Evolutionary conservation across 2,329 filamentous ascomycete genomes (phyloP).

Genomic region (Penicillium sp.): DNA sequence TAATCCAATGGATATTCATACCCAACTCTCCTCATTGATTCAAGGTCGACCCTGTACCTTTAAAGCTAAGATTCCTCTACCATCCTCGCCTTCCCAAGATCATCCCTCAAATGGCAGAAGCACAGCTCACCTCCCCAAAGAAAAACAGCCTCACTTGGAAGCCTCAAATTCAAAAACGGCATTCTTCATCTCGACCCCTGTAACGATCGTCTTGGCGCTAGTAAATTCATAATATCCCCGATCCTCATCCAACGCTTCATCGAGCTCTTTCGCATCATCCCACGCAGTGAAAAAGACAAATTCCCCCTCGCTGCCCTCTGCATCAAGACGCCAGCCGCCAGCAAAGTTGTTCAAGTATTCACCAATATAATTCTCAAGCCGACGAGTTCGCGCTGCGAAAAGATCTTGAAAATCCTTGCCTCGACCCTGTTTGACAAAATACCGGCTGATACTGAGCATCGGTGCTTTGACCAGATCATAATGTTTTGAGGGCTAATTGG

Average conservation of each 20-base stretch:
- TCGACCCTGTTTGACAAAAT: slow-evolving; percentile 23
- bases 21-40: too few relatives aligned
- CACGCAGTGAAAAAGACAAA: slow-evolving; percentile 41
- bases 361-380: slow-evolving; percentile 14
- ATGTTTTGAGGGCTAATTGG: not conserved
- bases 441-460: slow-evolving; percentile 30
- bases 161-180: too few relatives aligned
- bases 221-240: slow-evolving; percentile 9
- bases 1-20: too few relatives aligned
- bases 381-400: slow-evolving; percentile 21
- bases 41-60: too few relatives aligned
- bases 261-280: slow-evolving; percentile 32
- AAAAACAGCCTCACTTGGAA: too few relatives aligned
- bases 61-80: too few relatives aligned
- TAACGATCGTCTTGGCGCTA: too few relatives aligned
- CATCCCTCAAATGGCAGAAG: too few relatives aligned
- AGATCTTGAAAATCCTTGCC: slow-evolving; percentile 22
- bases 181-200: too few relatives aligned
- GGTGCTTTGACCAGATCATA: slow-evolving; percentile 25
- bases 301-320: slow-evolving; percentile 32
- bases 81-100: too few relatives aligned
- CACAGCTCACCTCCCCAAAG: too few relatives aligned
- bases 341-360: slow-evolving; percentile 23
- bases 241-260: slow-evolving; percentile 22
- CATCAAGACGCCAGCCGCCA: slow-evolving; percentile 39